Base-by-base conservation (phyloP, 1,284 basidiomycete genomes). In the Melanopsichium pennsylvanicum region DNA sequence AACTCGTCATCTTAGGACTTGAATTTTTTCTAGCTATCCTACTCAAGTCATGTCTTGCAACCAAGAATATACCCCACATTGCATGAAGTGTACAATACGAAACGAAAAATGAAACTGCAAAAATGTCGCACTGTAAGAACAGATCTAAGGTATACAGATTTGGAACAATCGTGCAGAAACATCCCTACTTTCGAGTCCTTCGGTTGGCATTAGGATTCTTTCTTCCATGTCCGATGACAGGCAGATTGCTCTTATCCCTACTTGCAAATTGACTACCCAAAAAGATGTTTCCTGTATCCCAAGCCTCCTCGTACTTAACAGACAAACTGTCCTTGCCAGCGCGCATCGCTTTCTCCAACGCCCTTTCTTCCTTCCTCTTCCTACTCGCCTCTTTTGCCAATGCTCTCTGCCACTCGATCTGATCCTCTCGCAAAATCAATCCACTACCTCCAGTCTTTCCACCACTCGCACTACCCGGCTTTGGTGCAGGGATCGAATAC, bases 401-500 rank as follows among this genome's bases (percentile, higher is more conserved):
- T 5, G 72, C 76, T 7, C 72, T 51, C 48, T 78, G 73, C 79
- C 79, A 81, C 39, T 81, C 79, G n/a, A 66, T 27, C 66, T 81
- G 79, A 52, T 81, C 79, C 29, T 79, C 79, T 3, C 78, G 62
- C 34, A 81, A 48, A 37, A 81, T 75, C 11, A 61, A 32, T n/a
- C 71, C 73, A 2, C 58, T 66, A 0, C 74, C 74, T 34, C 66
- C 66, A 8, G 74, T 58, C 48, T 63, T 61, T 32, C 69, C 72
- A 26, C 73, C 71, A 9, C 68, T 70, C 2, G 76, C 66, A 12
- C 68, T 67, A 29, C 95, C 94, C 33, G 90, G 85, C 80, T 93
- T 95, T 19, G 96, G 92, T 36, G 89, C 86, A 4, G 96, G 95
- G 64, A 99, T 93, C 18, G 92, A 88, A 83, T 92, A 98, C 76